Percentiles rank a stretch among this genome's conserved stretches.
Evolutionary conservation across 2,329 filamentous ascomycete species (phyloP).

Genomic region (Fusarium buharicum): DNA sequence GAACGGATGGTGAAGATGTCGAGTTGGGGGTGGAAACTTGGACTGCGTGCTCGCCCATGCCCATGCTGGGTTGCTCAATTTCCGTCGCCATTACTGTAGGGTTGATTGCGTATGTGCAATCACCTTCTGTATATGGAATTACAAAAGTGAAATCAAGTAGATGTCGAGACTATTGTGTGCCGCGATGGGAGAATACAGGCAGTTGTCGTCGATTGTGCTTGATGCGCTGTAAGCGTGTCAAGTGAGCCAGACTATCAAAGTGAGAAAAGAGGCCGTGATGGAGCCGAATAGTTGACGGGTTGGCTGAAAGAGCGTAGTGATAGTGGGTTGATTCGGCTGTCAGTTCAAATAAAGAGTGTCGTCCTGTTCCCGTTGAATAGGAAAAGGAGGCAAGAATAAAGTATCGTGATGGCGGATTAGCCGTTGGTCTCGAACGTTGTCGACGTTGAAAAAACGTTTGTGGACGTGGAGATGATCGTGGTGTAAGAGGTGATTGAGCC

Average conservation of each 20-base stretch:
- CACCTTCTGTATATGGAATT: constrained; percentile 25
- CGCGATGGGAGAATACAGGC: constrained; percentile 21
- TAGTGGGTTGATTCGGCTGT: constrained; percentile 31
- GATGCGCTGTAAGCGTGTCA: constrained; percentile 27
- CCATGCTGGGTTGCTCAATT: constrained; percentile 50
- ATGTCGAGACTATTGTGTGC: constrained; percentile 29
- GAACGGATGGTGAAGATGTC: constrained; percentile 32
- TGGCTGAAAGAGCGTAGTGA: constrained; percentile 39
- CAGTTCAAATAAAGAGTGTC: constrained; percentile 47
- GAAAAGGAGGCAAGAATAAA: constrained; percentile 33
- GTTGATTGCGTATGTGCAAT: constrained; percentile 38
- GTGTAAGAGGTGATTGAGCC: constrained; percentile 47
- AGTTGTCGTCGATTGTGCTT: constrained; percentile 35
- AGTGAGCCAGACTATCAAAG: constrained; percentile 23
- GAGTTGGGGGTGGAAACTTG: constrained; percentile 44
- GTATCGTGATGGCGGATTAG: constrained; percentile 36
- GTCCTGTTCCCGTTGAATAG: constrained; percentile 44
- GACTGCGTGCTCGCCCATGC: constrained; percentile 41
- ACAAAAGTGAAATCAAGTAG: constrained; percentile 23
- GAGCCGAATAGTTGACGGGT: constrained; percentile 26
- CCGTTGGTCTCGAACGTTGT: constrained; percentile 38
- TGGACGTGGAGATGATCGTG: constrained; percentile 34
- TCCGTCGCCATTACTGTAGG: constrained; percentile 52
- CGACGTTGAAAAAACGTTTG: constrained; percentile 34
- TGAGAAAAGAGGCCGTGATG: constrained; percentile 20